Base-by-base conservation (phyloP, 2,329 filamentous ascomycete genomes). In the Talaromyces islandicus region DNA sequence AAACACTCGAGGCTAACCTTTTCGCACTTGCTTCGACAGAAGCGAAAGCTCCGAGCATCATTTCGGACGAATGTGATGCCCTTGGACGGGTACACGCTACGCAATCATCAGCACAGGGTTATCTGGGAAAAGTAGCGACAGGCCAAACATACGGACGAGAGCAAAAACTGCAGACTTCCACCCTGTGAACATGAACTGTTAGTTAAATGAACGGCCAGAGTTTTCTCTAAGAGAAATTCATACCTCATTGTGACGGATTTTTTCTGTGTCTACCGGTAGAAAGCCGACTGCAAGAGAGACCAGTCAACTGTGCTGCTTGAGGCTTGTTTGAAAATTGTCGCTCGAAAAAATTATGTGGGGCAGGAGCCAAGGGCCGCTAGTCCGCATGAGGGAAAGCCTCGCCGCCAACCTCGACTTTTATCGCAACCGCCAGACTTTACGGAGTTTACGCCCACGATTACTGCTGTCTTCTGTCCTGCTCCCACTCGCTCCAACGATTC, bases 101-200 rank as follows among this genome's bases (percentile, higher is more conserved):
- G n/a, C 29, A 21, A 32, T 27, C 2, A 48, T 61, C 30, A 61
- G 59, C 54, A 56, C 11, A 27, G 27, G 27, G 19, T 19, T 11
- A 5, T 19, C 17, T 38, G 24, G 46, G 4, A n/a, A 35, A 14
- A 29, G 35, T 29, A 29, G 17, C 19, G 50, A 29, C 29, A 19
- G 29, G 43, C 43, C 27, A 12, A 59, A 61, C 59, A 53, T 61
- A 61, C 54, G 88, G 88, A 69, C 83, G 82, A 64, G 85, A 88
- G 75, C 88, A 90, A 76, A 89, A 88, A 72, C 88, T 87, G 75
- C 87, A 90, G 54, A 83, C 87, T 74, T 88, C 86, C 65, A 77
- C 68, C 69, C 75, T 77, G 58, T 52, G 61, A 43, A 7, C 24
- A 57, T 50, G 60, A 43, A 7, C 29, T n/a, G 21, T 59, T 54